Evolutionary conservation across 495 filamentous ascomycete species (phyloP).

Genomic region (Daldinia concentrica): DNA sequence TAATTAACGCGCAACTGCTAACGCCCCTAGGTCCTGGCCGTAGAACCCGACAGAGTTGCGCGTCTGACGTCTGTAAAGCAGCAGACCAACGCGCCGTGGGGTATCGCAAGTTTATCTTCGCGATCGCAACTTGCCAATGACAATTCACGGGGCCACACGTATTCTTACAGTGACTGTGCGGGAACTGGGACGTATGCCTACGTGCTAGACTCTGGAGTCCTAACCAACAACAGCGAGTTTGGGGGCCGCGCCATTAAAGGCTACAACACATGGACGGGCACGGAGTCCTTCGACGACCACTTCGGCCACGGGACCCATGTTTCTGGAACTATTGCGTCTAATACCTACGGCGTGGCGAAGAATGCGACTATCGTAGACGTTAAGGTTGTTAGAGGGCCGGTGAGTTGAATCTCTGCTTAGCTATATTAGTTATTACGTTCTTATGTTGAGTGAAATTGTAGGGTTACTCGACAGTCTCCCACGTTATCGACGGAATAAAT

Average conservation of each 20-base stretch:
- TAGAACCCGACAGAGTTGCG: slow-evolving; percentile 28
- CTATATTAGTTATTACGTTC: not conserved
- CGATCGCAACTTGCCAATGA: slow-evolving; percentile 40
- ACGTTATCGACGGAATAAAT: slow-evolving; percentile 61
- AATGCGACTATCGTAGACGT: slow-evolving; percentile 47
- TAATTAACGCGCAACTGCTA: not conserved
- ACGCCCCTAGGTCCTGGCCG: slow-evolving; percentile 18
- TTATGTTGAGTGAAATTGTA: not conserved
- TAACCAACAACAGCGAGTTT: slow-evolving; percentile 59
- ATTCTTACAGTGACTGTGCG: slow-evolving; percentile 54
- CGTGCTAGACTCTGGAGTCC: slow-evolving; percentile 59
- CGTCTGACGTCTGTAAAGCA: slow-evolving; percentile 6
- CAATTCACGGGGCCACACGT: slow-evolving; percentile 26
- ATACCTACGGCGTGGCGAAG: slow-evolving; percentile 52
- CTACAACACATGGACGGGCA: slow-evolving; percentile 52
- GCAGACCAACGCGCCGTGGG: slow-evolving; percentile 56
- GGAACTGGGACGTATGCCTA: slow-evolving; percentile 55
- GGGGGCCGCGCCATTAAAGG: slow-evolving; percentile 61
- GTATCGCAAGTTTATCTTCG: slow-evolving; percentile 54
- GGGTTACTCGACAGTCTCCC: slow-evolving; percentile 52
- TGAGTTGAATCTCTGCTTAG: slow-evolving; percentile 3
- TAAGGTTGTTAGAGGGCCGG: slow-evolving; percentile 47
- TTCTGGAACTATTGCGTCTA: slow-evolving; percentile 48
- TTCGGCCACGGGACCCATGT: slow-evolving; percentile 53
- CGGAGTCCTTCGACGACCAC: slow-evolving; percentile 48